Conservation (phyloP, 2,329 filamentous ascomycete species). For the Pseudonectria buxi region DNA sequence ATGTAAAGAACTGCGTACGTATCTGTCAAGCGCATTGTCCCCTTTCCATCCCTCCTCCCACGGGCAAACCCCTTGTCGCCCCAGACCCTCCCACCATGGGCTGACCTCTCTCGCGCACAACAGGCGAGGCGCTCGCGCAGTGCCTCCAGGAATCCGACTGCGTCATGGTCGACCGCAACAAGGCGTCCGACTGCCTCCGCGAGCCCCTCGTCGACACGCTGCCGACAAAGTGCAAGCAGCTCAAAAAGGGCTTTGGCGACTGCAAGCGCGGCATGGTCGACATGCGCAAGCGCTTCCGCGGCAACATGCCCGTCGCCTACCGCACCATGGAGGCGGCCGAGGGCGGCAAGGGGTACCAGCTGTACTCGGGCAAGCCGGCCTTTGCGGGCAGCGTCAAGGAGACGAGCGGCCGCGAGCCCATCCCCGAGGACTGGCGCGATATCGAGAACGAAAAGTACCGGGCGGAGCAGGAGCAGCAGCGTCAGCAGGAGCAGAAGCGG, state of each 20-base stretch:
- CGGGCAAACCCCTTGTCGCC: too few species aligned
- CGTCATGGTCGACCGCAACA: constrained; percentile 85
- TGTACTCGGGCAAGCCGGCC: constrained; percentile 73
- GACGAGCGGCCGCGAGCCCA: constrained; percentile 61
- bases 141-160: constrained; percentile 97
- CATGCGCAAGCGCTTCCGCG: constrained; percentile 97
- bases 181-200: constrained; percentile 80
- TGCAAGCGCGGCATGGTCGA: constrained; percentile 96
- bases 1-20: constrained; percentile 91
- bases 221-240: constrained; percentile 81
- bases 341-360: constrained; percentile 54
- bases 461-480: constrained; percentile 26
- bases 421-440: constrained; percentile 56
- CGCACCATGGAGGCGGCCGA: constrained; percentile 52
- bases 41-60: too few species aligned
- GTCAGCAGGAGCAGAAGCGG: constrained; percentile 18
- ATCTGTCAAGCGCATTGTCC: neutral
- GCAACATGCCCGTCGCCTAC: constrained; percentile 77
- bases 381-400: constrained; percentile 58
- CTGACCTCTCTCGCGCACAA: constrained; percentile 1
- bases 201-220: constrained; percentile 74
- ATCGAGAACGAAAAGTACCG: constrained; percentile 56
- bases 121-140: constrained; percentile 84
- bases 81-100: neutral
- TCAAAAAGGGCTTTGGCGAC: constrained; percentile 87